Percentiles rank a stretch among this genome's conserved stretches.
phyloP scores from a whole-genome alignment of 1,139 yeast species.

The Hyphopichia khmerensis region DNA sequence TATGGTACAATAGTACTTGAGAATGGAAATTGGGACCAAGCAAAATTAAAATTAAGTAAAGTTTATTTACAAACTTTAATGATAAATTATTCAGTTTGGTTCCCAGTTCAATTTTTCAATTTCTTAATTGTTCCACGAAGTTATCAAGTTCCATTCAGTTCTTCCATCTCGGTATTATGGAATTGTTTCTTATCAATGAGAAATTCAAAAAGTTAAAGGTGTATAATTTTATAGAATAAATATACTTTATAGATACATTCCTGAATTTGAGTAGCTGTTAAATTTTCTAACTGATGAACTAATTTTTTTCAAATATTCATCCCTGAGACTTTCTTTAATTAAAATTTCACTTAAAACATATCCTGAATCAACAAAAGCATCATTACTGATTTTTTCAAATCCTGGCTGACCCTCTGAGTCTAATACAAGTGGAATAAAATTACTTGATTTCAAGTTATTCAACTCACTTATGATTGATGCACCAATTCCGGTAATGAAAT shows the following conservation, averaged over 20 bases:
- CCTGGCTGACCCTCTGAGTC: slow-evolving; percentile 63
- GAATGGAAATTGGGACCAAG: slow-evolving; percentile 64
- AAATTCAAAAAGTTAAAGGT: slow-evolving; percentile 39
- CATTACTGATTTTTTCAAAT: slow-evolving; percentile 43
- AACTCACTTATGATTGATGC: slow-evolving; percentile 42
- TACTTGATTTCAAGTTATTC: slow-evolving; percentile 6
- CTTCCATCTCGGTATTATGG: slow-evolving; percentile 90
- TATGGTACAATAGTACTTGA: slow-evolving; percentile 84
- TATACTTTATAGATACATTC: slow-evolving; percentile 33
- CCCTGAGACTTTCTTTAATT: slow-evolving; percentile 2
- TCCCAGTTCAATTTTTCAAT: slow-evolving; percentile 87
- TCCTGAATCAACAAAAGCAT: slow-evolving; percentile 36
- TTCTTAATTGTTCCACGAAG: slow-evolving; percentile 76
- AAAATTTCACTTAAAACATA: slow-evolving; percentile 19
- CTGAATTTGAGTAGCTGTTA: slow-evolving; percentile 35
- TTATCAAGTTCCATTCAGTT: slow-evolving; percentile 88
- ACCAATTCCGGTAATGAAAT: slow-evolving; percentile 50
- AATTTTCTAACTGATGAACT: slow-evolving; percentile 34
- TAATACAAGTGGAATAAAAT: slow-evolving; percentile 29
- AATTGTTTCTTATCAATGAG: slow-evolving; percentile 85
- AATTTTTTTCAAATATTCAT: slow-evolving; percentile 21
- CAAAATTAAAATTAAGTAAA: slow-evolving; percentile 59
- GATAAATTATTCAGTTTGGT: slow-evolving; percentile 89
- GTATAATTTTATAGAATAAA: too few relatives aligned
- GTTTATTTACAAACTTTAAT: slow-evolving; percentile 75